phyloP scores from a whole-genome alignment of 768 basidiomycete genomes.

The Leucocoprinus birnbaumii region DNA sequence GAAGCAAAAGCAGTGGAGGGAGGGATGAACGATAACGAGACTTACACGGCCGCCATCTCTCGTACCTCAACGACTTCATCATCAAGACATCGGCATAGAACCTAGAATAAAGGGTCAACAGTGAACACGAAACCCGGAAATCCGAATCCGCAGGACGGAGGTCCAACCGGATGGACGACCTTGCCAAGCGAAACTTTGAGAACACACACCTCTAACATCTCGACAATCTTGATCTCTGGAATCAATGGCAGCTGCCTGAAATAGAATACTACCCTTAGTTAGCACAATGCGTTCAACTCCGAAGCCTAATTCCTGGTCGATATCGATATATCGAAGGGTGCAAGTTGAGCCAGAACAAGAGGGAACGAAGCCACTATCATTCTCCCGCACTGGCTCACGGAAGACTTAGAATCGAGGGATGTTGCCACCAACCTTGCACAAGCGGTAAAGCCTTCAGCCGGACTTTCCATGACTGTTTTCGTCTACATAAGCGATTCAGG shows the following conservation, averaged over 20 bases:
- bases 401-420: not conserved
- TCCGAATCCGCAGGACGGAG: not conserved
- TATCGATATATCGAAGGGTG: not conserved
- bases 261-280: conserved; percentile 58
- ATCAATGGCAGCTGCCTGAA: conserved; percentile 88
- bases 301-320: conserved; percentile 4
- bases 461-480: conserved; percentile 76
- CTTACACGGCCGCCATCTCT: conserved; percentile 84
- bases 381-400: not conserved
- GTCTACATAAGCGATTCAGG: conserved; percentile 9
- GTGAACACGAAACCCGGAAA: not conserved
- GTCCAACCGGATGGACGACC: not conserved
- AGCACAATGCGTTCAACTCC: not conserved
- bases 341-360: not conserved
- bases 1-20: too few species aligned
- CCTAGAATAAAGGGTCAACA: conserved; percentile 34
- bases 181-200: too few species aligned
- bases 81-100: conserved; percentile 76
- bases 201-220: conserved; percentile 68
- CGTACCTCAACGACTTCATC: conserved; percentile 90
- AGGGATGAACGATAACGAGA: conserved; percentile 8
- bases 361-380: not conserved
- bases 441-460: conserved; percentile 84
- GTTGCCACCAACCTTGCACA: conserved; percentile 55
- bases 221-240: conserved; percentile 67